phyloP scores from a whole-genome alignment of 176 grass and related monocot genomes.

The Alloteropsis semialata region DNA sequence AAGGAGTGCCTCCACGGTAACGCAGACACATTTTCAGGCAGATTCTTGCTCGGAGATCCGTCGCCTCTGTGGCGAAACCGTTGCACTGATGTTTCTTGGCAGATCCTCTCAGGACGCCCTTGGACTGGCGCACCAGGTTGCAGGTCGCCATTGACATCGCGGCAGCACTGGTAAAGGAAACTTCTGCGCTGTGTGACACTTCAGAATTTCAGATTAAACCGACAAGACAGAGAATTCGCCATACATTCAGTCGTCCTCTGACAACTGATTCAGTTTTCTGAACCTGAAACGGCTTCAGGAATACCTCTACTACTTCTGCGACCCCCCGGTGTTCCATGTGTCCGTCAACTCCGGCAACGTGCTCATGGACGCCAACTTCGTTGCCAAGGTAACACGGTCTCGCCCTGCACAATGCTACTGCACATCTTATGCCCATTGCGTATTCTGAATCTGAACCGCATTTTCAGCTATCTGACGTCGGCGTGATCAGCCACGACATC shows the following conservation, averaged over 20 bases:
- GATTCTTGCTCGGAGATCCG: constrained; percentile 3
- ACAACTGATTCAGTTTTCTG: constrained; percentile 16
- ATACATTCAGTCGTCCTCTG: no score
- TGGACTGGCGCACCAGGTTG: constrained; percentile 83
- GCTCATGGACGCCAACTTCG: constrained; percentile 66
- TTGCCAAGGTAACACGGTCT: constrained; percentile 58
- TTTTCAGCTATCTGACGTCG: constrained; percentile 71
- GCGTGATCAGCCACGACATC: constrained; percentile 22
- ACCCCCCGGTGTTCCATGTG: constrained; percentile 71
- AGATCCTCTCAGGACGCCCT: constrained; percentile 89
- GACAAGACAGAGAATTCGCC: no score
- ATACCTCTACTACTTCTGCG: constrained; percentile 90
- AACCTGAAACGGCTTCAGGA: constrained; percentile 44
- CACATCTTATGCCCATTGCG: not conserved
- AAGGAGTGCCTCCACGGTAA: constrained; percentile 90
- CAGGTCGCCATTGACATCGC: constrained; percentile 87
- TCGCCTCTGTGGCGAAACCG: not conserved
- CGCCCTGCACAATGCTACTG: not conserved
- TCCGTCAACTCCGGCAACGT: constrained; percentile 69
- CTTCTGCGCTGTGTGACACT: not conserved
- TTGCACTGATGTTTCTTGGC: constrained; percentile 11
- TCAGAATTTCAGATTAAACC: not conserved
- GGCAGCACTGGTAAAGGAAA: constrained; percentile 69
- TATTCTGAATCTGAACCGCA: not conserved
- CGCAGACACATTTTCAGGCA: not conserved